Conservation (phyloP, 768 basidiomycete genomes). For the Infundibulicybe gibba region DNA sequence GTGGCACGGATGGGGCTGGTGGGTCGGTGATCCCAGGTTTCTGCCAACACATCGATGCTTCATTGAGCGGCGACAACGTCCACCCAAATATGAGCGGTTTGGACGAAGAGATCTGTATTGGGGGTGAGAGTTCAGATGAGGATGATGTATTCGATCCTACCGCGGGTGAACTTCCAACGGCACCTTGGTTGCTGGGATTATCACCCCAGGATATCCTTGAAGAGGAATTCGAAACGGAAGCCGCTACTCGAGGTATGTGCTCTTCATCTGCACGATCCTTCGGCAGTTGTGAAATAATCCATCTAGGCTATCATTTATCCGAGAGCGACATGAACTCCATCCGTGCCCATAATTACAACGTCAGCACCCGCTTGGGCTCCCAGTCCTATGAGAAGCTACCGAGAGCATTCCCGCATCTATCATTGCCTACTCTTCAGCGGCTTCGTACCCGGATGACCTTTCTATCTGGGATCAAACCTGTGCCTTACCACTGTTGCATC, state of each 20-base stretch:
- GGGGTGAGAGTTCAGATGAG: too few species aligned
- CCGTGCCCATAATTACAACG: background rate
- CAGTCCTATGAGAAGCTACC: background rate
- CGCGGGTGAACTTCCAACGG: too few species aligned
- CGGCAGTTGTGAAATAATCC: background rate
- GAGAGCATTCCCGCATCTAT: background rate
- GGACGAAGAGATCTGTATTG: too few species aligned
- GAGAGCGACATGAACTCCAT: background rate
- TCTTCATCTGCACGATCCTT: background rate
- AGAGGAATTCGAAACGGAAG: background rate
- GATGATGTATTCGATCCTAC: too few species aligned
- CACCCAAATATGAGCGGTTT: too few species aligned
- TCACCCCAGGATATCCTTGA: background rate
- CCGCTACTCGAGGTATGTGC: background rate
- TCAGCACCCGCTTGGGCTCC: background rate
- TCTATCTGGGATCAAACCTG: conserved; percentile 20
- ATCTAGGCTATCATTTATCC: background rate
- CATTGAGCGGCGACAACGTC: too few species aligned
- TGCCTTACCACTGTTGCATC: conserved; percentile 24
- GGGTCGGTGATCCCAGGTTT: too few species aligned
- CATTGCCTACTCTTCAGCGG: background rate
- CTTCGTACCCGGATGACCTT: conserved; percentile 7
- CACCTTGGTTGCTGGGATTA: background rate
- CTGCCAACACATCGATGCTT: too few species aligned
- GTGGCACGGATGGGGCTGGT: too few species aligned